Conservation (phyloP, 1,284 basidiomycete genomes). For the Apiotrichum veenhuisii region DNA sequence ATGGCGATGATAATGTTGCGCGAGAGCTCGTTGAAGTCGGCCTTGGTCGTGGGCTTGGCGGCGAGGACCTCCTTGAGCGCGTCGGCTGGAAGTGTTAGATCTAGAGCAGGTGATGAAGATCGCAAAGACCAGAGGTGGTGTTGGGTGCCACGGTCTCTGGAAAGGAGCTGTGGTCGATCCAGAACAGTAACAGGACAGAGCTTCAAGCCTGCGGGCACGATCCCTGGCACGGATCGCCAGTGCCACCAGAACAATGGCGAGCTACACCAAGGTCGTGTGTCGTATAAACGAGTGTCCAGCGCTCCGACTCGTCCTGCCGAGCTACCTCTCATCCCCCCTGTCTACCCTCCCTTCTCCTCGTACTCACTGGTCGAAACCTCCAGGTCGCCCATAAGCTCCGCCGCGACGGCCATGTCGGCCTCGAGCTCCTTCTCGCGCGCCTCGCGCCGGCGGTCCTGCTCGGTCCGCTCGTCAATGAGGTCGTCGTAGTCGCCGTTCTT, state of each 20-base stretch:
- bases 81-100: slow-evolving; percentile 20
- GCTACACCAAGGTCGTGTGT: no score
- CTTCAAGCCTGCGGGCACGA: no score
- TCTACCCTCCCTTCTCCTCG: background rate
- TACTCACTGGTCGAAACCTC: slow-evolving; percentile 32
- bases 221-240: no score
- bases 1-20: slow-evolving; percentile 66
- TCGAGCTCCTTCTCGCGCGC: slow-evolving; percentile 77
- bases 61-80: slow-evolving; percentile 63
- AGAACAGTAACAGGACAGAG: no score
- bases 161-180: background rate
- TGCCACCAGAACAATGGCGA: no score
- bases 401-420: slow-evolving; percentile 76
- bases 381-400: slow-evolving; percentile 69
- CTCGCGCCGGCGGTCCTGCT: slow-evolving; percentile 63
- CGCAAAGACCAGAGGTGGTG: no score
- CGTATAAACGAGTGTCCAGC: no score
- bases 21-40: slow-evolving; percentile 74
- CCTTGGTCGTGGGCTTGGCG: slow-evolving; percentile 74
- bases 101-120: no score
- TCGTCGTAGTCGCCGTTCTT: slow-evolving; percentile 57
- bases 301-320: background rate
- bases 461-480: slow-evolving; percentile 64
- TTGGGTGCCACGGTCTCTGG: background rate
- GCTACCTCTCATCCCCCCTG: background rate